A percentile compares a stretch with the other conserved stretches of the same genome.
Conservation (phyloP, 2,329 filamentous ascomycete genomes). For the Cryphonectria parasitica region DNA sequence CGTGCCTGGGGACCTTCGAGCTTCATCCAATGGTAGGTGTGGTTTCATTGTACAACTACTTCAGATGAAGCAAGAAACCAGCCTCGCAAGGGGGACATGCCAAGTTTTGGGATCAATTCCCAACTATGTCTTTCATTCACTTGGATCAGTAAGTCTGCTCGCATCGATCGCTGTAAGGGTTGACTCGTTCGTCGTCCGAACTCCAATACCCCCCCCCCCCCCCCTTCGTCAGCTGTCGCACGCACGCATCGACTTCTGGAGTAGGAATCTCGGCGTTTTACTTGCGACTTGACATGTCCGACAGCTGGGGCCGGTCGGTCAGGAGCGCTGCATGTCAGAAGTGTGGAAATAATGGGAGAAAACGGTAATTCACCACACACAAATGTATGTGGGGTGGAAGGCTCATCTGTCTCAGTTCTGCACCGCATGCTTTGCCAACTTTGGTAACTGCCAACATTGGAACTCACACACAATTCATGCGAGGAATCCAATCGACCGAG, state of each 20-base stretch:
- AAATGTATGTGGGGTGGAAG: background rate
- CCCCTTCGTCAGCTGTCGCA: background rate
- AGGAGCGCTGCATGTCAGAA: background rate
- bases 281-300: background rate
- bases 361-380: no score
- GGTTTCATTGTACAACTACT: background rate
- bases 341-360: background rate
- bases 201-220: background rate
- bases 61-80: constrained; percentile 7
- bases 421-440: background rate
- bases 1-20: background rate
- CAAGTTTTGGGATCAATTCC: background rate
- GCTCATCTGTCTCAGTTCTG: background rate
- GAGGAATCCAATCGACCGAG: no score
- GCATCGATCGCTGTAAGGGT: constrained; percentile 3
- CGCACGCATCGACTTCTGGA: background rate
- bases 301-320: background rate
- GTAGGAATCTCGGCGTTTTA: background rate
- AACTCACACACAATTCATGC: no score
- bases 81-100: background rate
- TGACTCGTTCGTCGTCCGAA: background rate
- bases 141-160: background rate
- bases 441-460: background rate
- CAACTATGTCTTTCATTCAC: background rate
- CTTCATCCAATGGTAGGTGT: background rate